A percentile compares a stretch with the other conserved stretches of the same genome.
phyloP scores from a whole-genome alignment of 352 stramenopile species.

The Globisporangium viniferum region DNA sequence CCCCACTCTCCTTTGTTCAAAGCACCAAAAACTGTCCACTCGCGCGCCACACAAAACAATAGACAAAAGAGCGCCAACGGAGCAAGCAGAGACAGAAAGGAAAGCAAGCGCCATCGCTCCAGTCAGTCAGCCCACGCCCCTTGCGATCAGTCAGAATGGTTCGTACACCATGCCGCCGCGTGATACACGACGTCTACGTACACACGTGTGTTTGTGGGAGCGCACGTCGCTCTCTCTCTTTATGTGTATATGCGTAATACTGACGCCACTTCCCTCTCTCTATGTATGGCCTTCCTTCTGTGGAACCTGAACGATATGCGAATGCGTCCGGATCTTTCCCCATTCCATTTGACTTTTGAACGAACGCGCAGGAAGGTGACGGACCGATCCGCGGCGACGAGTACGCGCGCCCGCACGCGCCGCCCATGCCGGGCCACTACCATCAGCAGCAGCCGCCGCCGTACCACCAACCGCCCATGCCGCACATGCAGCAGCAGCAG shows the following conservation, averaged over 20 bases:
- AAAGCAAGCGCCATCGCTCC: background rate
- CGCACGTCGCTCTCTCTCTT: background rate
- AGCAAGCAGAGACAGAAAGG: background rate
- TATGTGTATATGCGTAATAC: background rate
- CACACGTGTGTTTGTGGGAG: background rate
- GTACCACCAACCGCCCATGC: slow-evolving; percentile 23
- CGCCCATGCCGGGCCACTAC: slow-evolving; percentile 25
- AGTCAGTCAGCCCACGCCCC: background rate
- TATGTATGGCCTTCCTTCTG: background rate
- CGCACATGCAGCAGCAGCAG: slow-evolving; percentile 5
- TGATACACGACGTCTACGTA: background rate
- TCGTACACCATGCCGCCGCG: background rate
- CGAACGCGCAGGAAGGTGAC: slow-evolving; percentile 9
- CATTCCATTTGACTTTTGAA: background rate
- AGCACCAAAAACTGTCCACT: background rate
- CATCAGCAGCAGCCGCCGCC: background rate
- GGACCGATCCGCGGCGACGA: background rate
- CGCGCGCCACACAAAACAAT: background rate
- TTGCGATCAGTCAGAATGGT: background rate
- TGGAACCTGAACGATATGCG: background rate
- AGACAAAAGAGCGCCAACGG: background rate
- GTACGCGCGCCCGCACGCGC: slow-evolving; percentile 15
- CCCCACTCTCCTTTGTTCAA: background rate
- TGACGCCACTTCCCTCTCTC: background rate
- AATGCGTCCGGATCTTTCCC: background rate